These are phyloP conservation scores for Eucalyptus shirleyi DNA, from an alignment of 345 rosid genomes.

Conservation along the genomic window DNA sequence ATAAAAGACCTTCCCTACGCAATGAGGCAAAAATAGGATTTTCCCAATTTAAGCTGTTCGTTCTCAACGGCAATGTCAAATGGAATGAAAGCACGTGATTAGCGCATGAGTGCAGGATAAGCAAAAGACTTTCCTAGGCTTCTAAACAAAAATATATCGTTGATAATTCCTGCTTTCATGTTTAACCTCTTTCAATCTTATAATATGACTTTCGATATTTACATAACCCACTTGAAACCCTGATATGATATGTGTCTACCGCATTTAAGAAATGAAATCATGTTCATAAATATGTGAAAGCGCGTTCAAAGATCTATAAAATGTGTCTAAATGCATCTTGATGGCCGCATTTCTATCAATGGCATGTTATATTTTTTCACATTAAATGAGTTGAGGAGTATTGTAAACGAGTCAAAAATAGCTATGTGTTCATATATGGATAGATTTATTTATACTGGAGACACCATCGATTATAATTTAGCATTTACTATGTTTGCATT, in stretches of 20 bases:
- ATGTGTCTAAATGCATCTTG: background rate
- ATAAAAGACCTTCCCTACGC: background rate
- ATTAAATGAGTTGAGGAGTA: background rate
- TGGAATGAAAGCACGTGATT: background rate
- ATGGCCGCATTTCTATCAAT: background rate
- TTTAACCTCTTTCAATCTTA: background rate
- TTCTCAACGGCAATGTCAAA: background rate
- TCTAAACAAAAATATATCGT: background rate
- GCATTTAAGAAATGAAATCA: background rate
- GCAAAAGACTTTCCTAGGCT: background rate
- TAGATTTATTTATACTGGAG: background rate
- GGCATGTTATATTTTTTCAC: background rate
- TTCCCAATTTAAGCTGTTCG: background rate
- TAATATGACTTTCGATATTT: background rate
- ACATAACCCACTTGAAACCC: background rate
- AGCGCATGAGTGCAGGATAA: background rate
- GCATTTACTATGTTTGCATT: background rate
- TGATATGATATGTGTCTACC: background rate
- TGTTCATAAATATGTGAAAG: background rate
- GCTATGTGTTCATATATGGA: background rate
- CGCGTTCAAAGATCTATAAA: background rate
- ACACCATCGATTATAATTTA: background rate
- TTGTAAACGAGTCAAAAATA: background rate
- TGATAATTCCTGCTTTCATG: background rate
- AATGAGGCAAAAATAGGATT: background rate